Percentiles rank a stretch among this genome's conserved stretches.
Evolutionary conservation across 2,329 filamentous ascomycete genomes (phyloP).

Genomic region (Aureobasidium sp.): DNA sequence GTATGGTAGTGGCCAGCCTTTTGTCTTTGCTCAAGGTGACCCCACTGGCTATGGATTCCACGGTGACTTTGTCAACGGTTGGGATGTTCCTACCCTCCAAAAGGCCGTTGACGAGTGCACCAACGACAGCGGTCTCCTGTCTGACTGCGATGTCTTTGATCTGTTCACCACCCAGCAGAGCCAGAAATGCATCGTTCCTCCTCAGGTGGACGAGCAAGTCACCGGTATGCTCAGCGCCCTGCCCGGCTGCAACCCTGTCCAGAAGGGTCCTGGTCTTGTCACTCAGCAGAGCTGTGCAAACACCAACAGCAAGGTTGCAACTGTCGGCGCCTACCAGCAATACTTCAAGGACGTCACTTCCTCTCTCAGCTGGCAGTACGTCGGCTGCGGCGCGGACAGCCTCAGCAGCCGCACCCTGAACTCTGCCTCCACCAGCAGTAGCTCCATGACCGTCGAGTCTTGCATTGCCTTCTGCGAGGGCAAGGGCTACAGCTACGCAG

Average conservation of each 20-base stretch:
- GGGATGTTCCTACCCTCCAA: constrained; percentile 36
- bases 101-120: constrained; percentile 33
- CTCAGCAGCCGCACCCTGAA: constrained; percentile 21
- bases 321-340: constrained; percentile 18
- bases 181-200: constrained; percentile 27
- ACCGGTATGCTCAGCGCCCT: constrained; percentile 27
- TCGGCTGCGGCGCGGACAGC: constrained; percentile 27
- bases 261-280: constrained; percentile 25
- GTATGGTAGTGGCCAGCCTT: constrained; percentile 32
- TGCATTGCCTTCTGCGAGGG: constrained; percentile 26
- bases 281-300: constrained; percentile 16
- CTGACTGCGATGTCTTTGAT: constrained; percentile 29
- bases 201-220: constrained; percentile 27
- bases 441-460: constrained; percentile 25
- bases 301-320: constrained; percentile 21
- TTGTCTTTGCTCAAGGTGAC: constrained; percentile 44
- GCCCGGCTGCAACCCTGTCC: constrained; percentile 31
- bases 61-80: constrained; percentile 48
- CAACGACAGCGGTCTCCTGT: constrained; percentile 28
- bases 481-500: constrained; percentile 26
- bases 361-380: constrained; percentile 24
- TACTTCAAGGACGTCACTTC: constrained; percentile 20
- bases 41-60: constrained; percentile 48
- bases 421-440: constrained; percentile 16
- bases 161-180: constrained; percentile 24